Base-by-base conservation (phyloP, 2,329 filamentous ascomycete species). In the Ophiostoma ulmi region DNA sequence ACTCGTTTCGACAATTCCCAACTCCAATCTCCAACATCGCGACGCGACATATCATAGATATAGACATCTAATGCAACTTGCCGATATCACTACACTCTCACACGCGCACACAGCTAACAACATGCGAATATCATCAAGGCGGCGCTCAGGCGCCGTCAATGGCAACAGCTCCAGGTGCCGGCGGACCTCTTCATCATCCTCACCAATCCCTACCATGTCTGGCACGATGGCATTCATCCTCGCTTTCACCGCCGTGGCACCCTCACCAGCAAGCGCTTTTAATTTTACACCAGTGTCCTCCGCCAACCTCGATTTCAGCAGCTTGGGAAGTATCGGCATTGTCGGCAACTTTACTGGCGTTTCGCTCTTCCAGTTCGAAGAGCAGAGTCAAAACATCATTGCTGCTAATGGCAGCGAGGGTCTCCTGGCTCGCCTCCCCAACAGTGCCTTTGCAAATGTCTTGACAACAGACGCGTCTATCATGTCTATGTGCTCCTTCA, bases 341-440 rank as follows among this genome's bases (percentile, higher is more conserved):
- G 91, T 89, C 1, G 95, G 95, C 75, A 90, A 97, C 80, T 99
- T 97, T 78, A 88, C 92, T 76, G 92, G 93, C 70, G 91, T 98
- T 76, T 97, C 95, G 14, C 83, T 97, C 55, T 98, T 95, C 82
- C 84, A 94, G 77, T 98, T 89, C 76, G 84, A 90, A 76, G 92
- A 91, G 73, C 94, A 99, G 79, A 89, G 84, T 72, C 88, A 94
- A 79, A 83, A 84, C 72, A 81, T 85, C 20, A 86, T 88, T 75
- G 88, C 82, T 76, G 87, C 85, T 72, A 93, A 97, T 83, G 92
- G 91, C 78, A 92, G 90, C 76, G 88, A 94, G 77, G 90, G 92
- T 22, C 86, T 99, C 58, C 86, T 97, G 70, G 88, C 90, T 26
- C 88, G 90, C 69, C 87, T 97, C 74, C 94, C 95, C 3, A 95